Conservation (phyloP, 2,329 filamentous ascomycete genomes). For the Chalaropsis thielavioides region DNA sequence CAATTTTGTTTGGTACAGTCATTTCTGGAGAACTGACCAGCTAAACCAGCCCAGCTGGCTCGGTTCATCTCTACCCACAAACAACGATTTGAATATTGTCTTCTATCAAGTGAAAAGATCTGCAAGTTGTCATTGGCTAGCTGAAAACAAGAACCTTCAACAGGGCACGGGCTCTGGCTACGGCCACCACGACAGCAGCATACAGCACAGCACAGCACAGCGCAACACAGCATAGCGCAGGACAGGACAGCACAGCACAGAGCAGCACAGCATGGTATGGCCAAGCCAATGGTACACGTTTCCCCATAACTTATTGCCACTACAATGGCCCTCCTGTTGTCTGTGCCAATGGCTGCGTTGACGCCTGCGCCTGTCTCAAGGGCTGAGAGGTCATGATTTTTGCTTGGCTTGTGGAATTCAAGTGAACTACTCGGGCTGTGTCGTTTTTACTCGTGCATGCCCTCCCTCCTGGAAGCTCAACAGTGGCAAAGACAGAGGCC, state of each 20-base stretch:
- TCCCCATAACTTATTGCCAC: background rate
- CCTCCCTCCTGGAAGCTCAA: background rate
- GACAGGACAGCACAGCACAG: background rate
- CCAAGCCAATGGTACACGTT: background rate
- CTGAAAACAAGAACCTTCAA: background rate
- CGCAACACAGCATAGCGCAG: background rate
- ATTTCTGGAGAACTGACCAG: no score
- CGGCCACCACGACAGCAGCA: background rate
- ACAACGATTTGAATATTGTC: background rate
- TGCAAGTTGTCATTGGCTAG: background rate
- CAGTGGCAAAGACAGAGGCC: background rate
- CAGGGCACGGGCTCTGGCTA: background rate
- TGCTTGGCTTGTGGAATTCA: background rate
- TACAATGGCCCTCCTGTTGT: background rate
- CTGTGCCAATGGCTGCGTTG: background rate
- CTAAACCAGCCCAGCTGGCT: background rate
- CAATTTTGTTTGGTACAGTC: no score
- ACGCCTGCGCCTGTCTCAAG: background rate
- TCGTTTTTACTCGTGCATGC: background rate
- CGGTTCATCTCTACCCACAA: background rate
- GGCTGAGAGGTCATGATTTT: background rate
- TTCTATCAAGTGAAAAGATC: background rate
- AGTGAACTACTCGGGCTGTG: background rate
- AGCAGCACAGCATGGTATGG: background rate
- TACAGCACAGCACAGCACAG: background rate